These are phyloP conservation scores for Trichocomaceae sp. DNA, from an alignment of 2,329 filamentous ascomycete species.

Conservation along the genomic window DNA sequence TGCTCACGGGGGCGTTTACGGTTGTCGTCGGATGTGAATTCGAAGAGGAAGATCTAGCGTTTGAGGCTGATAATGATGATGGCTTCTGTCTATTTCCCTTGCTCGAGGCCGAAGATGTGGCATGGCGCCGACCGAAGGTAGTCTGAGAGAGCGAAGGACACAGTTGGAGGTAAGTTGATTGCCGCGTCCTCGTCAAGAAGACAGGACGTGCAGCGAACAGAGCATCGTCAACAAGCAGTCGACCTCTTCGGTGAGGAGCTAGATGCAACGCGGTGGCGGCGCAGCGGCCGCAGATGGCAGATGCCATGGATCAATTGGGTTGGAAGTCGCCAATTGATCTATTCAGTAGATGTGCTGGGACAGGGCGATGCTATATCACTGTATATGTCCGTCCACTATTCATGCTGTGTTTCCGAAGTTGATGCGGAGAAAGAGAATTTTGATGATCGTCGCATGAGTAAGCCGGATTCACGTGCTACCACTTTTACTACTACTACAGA, in stretches of 20 bases:
- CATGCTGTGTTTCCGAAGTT: no score
- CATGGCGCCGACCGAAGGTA: neutral
- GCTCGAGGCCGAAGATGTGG: neutral
- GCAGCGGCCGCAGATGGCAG: constrained; percentile 11
- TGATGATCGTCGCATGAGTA: neutral
- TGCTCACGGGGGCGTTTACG: constrained; percentile 66
- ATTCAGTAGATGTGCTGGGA: neutral
- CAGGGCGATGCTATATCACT: neutral
- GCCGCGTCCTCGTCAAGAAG: neutral
- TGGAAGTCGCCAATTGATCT: neutral
- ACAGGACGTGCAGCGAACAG: neutral
- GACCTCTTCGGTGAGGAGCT: neutral
- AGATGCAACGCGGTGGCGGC: constrained; percentile 10
- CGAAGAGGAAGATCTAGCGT: neutral
- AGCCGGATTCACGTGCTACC: neutral
- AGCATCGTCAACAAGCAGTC: neutral
- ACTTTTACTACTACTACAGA: no score
- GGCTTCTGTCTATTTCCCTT: neutral
- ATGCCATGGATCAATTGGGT: constrained; percentile 11
- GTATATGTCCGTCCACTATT: no score
- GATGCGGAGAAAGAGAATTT: neutral
- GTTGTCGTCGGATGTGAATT: constrained; percentile 10
- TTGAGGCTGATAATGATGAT: neutral
- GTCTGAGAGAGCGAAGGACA: neutral
- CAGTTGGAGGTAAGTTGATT: neutral